These are phyloP conservation scores for Durotheca rogersii DNA, from an alignment of 495 filamentous ascomycete genomes.

Conservation along the genomic window DNA sequence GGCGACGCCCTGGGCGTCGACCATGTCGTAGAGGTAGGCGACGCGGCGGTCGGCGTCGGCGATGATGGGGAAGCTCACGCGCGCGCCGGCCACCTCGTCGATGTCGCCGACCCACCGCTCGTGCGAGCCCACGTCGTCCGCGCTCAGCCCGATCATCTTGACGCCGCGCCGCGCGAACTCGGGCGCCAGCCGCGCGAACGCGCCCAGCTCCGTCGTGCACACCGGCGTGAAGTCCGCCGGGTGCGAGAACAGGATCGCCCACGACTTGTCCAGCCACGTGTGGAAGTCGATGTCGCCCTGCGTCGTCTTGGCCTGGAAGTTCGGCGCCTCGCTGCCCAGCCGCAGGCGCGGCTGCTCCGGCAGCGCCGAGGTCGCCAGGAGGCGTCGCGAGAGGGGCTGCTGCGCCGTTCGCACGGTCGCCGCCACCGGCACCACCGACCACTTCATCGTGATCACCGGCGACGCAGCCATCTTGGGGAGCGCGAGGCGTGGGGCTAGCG, in stretches of 20 bases:
- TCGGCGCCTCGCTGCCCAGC: conserved; percentile 83
- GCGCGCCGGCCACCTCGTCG: conserved; percentile 78
- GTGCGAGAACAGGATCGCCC: conserved; percentile 96
- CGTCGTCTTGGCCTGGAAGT: conserved; percentile 93
- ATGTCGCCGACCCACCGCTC: conserved; percentile 90
- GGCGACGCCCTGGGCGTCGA: conserved; percentile 69
- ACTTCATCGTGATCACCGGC: background rate
- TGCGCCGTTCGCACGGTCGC: too few relatives aligned
- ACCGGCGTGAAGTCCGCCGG: conserved; percentile 92
- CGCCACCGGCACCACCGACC: background rate
- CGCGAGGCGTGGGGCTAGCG: conserved; percentile 14
- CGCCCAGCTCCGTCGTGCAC: conserved; percentile 97
- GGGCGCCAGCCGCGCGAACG: conserved; percentile 91
- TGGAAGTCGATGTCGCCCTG: conserved; percentile 93
- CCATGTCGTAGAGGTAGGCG: conserved; percentile 91
- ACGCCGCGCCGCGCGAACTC: conserved; percentile 92
- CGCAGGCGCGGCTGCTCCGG: conserved; percentile 58
- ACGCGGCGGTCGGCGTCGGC: conserved; percentile 92
- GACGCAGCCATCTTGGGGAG: conserved; percentile 12
- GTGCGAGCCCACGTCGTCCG: conserved; percentile 67
- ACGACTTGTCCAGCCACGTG: conserved; percentile 88
- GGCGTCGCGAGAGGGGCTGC: background rate
- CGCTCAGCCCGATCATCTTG: conserved; percentile 91
- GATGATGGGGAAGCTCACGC: conserved; percentile 91
- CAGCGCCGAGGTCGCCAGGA: conserved; percentile 4